phyloP scores from a whole-genome alignment of 148 eudicot species.

The Silene latifolia region DNA sequence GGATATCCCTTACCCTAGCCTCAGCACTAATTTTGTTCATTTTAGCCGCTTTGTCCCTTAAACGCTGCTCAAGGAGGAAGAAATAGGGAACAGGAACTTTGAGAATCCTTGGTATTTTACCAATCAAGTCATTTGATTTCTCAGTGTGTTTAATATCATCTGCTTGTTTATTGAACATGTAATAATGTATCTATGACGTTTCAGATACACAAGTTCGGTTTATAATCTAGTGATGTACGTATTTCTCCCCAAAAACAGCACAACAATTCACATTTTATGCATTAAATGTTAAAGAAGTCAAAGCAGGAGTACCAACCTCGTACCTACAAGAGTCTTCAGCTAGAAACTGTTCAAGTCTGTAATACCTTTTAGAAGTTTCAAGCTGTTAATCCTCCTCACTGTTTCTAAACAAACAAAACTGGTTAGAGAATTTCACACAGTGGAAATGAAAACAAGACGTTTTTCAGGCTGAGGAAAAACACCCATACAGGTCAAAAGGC shows the following conservation, averaged over 20 bases:
- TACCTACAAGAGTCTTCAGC: not conserved
- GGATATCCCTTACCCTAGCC: conserved; percentile 41
- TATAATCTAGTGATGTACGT: not conserved
- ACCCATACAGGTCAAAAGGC: not conserved
- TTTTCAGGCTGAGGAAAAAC: not conserved
- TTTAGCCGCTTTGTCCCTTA: conserved; percentile 36
- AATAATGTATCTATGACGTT: not conserved
- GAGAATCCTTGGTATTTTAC: not conserved
- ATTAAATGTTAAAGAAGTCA: not conserved
- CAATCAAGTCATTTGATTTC: conserved; percentile 1
- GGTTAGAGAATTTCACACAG: not conserved
- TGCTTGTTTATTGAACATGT: not conserved
- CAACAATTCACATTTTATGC: not conserved
- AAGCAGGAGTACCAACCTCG: not conserved
- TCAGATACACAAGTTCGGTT: not conserved
- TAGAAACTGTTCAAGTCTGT: not conserved
- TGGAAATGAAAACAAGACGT: not conserved
- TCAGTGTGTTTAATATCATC: not conserved
- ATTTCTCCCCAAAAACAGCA: not conserved
- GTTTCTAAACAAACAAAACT: not conserved
- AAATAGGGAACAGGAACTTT: conserved; percentile 5
- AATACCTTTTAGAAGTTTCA: not conserved
- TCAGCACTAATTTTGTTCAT: conserved; percentile 39
- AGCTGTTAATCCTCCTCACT: not conserved
- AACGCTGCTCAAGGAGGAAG: conserved; percentile 16